Evolutionary conservation across 176 grass and related monocot genomes (phyloP).

Genomic region (Otatea glauca): DNA sequence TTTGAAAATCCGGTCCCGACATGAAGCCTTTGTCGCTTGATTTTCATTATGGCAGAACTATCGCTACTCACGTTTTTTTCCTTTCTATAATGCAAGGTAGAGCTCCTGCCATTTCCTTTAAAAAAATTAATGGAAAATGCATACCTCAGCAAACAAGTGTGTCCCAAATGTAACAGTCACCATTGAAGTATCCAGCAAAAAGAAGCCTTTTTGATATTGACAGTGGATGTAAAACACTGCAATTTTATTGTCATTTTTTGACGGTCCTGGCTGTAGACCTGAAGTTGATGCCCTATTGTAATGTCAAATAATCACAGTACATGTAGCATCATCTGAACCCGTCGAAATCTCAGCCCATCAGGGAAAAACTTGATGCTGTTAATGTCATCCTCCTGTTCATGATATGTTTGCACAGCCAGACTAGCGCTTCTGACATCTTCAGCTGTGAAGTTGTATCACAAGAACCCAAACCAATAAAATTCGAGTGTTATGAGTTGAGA

Average conservation of each 20-base stretch:
- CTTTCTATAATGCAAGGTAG: too few relatives aligned
- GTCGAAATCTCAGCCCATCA: conserved; percentile 91
- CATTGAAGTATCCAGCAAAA: conserved; percentile 95
- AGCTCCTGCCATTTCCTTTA: too few relatives aligned
- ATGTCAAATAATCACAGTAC: conserved; percentile 86
- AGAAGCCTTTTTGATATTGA: conserved; percentile 90
- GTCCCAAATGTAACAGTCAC: conserved; percentile 93
- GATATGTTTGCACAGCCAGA: conserved; percentile 76
- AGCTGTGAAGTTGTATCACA: conserved; percentile 80
- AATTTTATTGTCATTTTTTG: conserved; percentile 64
- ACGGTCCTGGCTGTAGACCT: conserved; percentile 68
- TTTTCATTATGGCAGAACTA: too few relatives aligned
- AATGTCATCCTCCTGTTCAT: conserved; percentile 76
- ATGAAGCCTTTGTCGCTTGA: too few relatives aligned
- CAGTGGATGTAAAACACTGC: conserved; percentile 81
- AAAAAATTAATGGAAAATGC: too few relatives aligned
- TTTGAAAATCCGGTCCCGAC: too few relatives aligned
- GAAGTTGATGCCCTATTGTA: conserved; percentile 92
- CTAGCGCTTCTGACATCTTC: conserved; percentile 88
- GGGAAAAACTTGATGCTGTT: too few relatives aligned
- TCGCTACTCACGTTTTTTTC: too few relatives aligned
- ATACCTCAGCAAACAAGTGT: conserved; percentile 86
- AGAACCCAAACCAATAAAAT: conserved; percentile 87
- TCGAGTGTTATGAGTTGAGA: conserved; percentile 75
- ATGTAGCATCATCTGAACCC: conserved; percentile 92